A percentile compares a stretch with the other conserved stretches of the same genome.
These are phyloP conservation scores for Debaryomyces robertsiae DNA, from an alignment of 1,139 yeast genomes.

Conservation along the genomic window DNA sequence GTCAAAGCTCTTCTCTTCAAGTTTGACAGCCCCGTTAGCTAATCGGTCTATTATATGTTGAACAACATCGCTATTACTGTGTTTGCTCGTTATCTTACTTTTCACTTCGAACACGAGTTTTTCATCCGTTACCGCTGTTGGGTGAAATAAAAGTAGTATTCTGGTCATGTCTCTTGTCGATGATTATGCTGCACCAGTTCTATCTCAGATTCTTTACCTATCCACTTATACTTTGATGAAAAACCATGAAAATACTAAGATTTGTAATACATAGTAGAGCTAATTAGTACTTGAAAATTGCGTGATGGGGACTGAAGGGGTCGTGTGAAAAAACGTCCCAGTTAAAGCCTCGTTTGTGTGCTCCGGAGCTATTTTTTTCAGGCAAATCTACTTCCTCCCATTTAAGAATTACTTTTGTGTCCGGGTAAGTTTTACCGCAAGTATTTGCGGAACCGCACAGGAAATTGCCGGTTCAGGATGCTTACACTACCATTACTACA, in stretches of 20 bases:
- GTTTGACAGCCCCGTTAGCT: slow-evolving; percentile 54
- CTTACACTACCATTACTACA: slow-evolving; percentile 1
- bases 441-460: slow-evolving; percentile 1
- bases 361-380: no score
- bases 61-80: slow-evolving; percentile 32
- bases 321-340: slow-evolving; percentile 1
- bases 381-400: no score
- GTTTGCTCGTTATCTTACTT: slow-evolving; percentile 18
- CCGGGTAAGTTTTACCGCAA: slow-evolving; percentile 3
- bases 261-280: neutral
- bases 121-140: slow-evolving; percentile 69
- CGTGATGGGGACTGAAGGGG: neutral
- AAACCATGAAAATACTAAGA: no score
- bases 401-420: neutral
- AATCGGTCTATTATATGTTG: slow-evolving; percentile 77
- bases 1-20: slow-evolving; percentile 47
- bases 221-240: no score
- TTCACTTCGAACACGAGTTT: slow-evolving; percentile 45
- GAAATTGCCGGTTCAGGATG: slow-evolving; percentile 1
- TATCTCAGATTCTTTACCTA: no score
- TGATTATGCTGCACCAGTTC: neutral
- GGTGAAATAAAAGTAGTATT: slow-evolving; percentile 63
- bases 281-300: neutral
- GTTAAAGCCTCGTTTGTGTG: neutral
- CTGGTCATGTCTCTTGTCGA: slow-evolving; percentile 18